These are phyloP conservation scores for Microbotryum saponariae DNA, from an alignment of 1,284 basidiomycete species.

Conservation along the genomic window DNA sequence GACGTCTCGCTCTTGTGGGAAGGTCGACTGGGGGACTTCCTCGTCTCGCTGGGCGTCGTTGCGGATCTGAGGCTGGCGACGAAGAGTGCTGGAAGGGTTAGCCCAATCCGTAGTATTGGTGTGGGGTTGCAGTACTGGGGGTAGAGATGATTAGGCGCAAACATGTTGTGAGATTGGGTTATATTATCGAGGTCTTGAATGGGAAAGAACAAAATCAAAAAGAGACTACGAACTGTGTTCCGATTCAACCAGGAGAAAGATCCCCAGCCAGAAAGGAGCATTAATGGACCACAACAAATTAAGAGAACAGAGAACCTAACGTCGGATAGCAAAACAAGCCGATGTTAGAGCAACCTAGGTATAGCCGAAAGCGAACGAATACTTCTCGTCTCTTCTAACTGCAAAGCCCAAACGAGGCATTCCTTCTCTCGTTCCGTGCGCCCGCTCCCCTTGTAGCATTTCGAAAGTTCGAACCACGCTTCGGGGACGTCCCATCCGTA, in stretches of 20 bases:
- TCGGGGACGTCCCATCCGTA: constrained; percentile 79
- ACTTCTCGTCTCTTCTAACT: constrained; percentile 55
- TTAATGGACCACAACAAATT: no score
- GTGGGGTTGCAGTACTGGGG: constrained; percentile 76
- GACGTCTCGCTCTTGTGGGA: constrained; percentile 89
- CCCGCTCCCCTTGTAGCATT: constrained; percentile 67
- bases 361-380: constrained; percentile 18
- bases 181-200: background rate
- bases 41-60: constrained; percentile 79
- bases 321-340: no score
- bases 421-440: constrained; percentile 59
- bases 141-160: background rate
- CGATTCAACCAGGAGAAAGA: no score
- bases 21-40: constrained; percentile 77
- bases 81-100: constrained; percentile 46
- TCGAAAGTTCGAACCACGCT: constrained; percentile 82
- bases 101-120: constrained; percentile 75
- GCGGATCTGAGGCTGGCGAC: constrained; percentile 71
- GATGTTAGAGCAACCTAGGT: no score
- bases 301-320: no score
- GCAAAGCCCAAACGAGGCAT: constrained; percentile 63
- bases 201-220: no score
- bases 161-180: background rate
- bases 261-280: no score
- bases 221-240: no score